Evolutionary conservation across 768 basidiomycete species (phyloP).

Genomic region (Crepidotus variabilis): DNA sequence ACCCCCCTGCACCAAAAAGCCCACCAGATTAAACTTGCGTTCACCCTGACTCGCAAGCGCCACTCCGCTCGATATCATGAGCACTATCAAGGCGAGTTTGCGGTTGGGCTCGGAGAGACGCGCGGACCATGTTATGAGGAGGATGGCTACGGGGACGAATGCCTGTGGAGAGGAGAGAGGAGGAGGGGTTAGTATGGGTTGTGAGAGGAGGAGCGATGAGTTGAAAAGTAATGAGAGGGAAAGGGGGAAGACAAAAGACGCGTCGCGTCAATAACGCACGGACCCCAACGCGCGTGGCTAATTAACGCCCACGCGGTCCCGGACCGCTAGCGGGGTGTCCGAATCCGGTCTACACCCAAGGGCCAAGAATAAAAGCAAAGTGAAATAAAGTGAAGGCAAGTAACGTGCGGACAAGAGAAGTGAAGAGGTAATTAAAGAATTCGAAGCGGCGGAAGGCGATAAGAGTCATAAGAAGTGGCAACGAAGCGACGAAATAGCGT

Average conservation of each 20-base stretch:
- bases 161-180: conserved; percentile 46
- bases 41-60: conserved; percentile 90
- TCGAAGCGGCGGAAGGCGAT: no score
- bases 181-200: not conserved
- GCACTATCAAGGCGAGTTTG: conserved; percentile 76
- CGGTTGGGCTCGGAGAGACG: conserved; percentile 85
- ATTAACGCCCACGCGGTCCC: no score
- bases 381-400: no score
- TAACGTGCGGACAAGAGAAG: no score
- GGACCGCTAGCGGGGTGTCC: no score
- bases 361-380: no score
- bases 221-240: not conserved
- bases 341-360: no score
- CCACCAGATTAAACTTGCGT: conserved; percentile 76
- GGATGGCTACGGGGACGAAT: conserved; percentile 84
- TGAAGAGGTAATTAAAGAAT: no score
- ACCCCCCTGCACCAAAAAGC: conserved; percentile 84
- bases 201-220: not conserved
- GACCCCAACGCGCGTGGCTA: no score
- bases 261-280: no score
- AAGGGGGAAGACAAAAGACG: not conserved
- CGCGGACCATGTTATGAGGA: conserved; percentile 90
- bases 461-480: no score
- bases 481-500: no score
- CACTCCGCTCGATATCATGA: conserved; percentile 89